Evolutionary conservation across 225 moss, liverwort and hornwort species (phyloP), one percentile per base, ranked within the genome.

Genomic region (Pleurozium schreberi): DNA sequence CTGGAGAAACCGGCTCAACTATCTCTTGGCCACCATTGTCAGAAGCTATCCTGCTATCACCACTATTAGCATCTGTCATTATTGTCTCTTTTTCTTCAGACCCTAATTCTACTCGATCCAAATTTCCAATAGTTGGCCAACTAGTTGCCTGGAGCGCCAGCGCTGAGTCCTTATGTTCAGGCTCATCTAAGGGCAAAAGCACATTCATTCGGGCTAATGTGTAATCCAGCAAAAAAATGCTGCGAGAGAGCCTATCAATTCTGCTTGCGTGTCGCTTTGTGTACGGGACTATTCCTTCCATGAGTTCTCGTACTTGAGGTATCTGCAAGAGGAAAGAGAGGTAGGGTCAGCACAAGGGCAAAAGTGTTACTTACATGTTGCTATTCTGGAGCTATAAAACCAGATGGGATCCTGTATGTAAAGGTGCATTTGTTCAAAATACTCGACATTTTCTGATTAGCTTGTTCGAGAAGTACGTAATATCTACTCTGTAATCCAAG

Each of bases 221-320:
- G 73, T 95, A 99, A 86, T 99, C 98, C 52, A 97, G 91, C 43
- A 97, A 89, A 88, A 96, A 97, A 60, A 95, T 91, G 88, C 95
- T 99, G 57, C 97, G 95, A 49, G 88, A 93, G 40, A 99, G 92
- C 73, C 97, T 92, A 57, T 97, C 96, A 64, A 99, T 94, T 90
- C 98, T 95, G 88, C 90, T 95, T 38, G 92, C 91, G 81, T 99
- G 98, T 79, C 98, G 92, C 92, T 96, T 95, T 45, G 96, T 95
- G 78, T 99, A 99, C 14, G 98, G 97, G 53, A 94, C 82, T 88
- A 99, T 88, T 81, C 98, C 97, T 93, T 99, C 97, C 88, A 99
- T 94, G 27, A 97, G 90, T 66, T 99, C 97, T 76, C 95, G 92
- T 40, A 95, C 92, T 88, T 97, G 97, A 87, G 95, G 97, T 58